Base-by-base conservation (phyloP, 352 stramenopile species). In the Globisporangium ultimum region DNA sequence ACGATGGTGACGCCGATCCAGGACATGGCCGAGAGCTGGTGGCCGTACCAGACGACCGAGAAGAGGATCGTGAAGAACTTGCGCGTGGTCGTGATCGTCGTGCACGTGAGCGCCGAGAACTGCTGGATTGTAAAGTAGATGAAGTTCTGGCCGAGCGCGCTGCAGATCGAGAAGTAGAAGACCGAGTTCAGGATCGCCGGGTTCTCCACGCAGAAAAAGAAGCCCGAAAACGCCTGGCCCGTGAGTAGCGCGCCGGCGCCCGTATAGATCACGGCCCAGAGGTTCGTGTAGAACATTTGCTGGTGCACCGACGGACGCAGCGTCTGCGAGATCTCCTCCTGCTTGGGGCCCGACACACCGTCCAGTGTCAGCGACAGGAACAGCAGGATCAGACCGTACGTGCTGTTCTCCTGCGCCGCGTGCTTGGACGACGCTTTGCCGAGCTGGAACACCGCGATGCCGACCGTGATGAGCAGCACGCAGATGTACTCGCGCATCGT, bases 11-110 rank as follows among this genome's bases (percentile, higher is more conserved):
- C 87, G 20, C 89, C 85, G 24, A 87, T 63, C 95, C 95, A 98
- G 68, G 96, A 97, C 77, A 95, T 88, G 57, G 68, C 58, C 61
- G 76, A 92, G 48, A 99, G 88, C 36, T 87, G 61, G 82, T 99
- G 95, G 21, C 95, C 96, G 70, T 98, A 98, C 71, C 96, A 92
- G 18, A 99, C 69, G 15, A 99, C 96, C 20, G 93, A 99, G 66
- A 99, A 92, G 22, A 99, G 75, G 45, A 99, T 98, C 11, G 94
- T 99, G 69, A 99, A 99, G 74, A 99, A 99, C 80, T 99, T 99
- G 72, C 98, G 87, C 58, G 97, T 99, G 1, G 98, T 99, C 34
- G 98, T 99, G 63, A 99, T 98, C 38, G 97, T 99, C 38, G 97
- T 99, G 71, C 95, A 98, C 55, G 98, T 97, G 41, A 99, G 87